Base-by-base conservation (phyloP, 2,329 filamentous ascomycete species). In the Myriosclerotinia scirpicola region DNA sequence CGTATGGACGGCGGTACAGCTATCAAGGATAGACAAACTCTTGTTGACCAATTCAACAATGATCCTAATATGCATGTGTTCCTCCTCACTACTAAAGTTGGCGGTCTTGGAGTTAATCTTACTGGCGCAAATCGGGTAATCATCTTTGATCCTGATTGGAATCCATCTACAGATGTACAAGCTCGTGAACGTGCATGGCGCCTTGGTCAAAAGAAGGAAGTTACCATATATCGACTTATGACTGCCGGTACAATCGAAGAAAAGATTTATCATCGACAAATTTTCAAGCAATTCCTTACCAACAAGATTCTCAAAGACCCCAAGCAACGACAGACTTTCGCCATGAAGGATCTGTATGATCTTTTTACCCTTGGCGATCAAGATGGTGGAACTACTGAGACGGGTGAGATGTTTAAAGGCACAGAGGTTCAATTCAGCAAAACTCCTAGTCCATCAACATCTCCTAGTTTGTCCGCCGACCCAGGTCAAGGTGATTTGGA, bases 131-230 rank as follows among this genome's bases (percentile, higher is more conserved):
- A 97, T 76, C 88, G 95, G 44, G 94, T 99, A 70, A 97, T 99
- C 75, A 98, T 99, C 65, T 99, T 95, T 75, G 96, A 99, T 74
- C 96, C 95, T 0, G 95, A 99, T 76, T 99, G 95, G 95, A 98
- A 98, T 74, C 95, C 94, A 2, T 97, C 94, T 0, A 98, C 94
- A 0, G 95, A 99, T 75, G 83, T 97, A 36, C 95, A 99, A 79
- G 95, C 95, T 20, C 89, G 95, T 58, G 95, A 99, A 78, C 87
- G 95, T 74, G 95, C 96, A 7, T 99, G 95, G 95, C 88, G 95
- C 67, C 81, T 99, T 2, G 95, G 95, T 0, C 95, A 99, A 79
- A 97, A 96, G 78, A 89, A 90, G 64, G 92, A 97, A 58, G 95
- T 99, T 38, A 93, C 92, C 5, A 97, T 99, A 30, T 99, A 97